Evolutionary conservation across 2,329 filamentous ascomycete genomes (phyloP), one percentile per base, ranked within the genome.

Genomic region (Orbilia oligospora): DNA sequence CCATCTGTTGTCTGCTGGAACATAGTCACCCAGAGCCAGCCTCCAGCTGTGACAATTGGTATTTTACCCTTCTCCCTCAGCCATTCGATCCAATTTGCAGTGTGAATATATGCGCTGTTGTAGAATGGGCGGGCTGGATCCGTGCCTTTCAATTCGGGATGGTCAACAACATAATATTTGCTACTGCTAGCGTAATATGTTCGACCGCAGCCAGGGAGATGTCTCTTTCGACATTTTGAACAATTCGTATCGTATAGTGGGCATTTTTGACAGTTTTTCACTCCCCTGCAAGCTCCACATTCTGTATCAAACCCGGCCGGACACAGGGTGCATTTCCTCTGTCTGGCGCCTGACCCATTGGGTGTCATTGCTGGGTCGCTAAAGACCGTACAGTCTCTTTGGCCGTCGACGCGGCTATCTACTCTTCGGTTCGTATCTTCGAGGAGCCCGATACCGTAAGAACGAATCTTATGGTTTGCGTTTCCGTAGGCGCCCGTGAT

Each of bases 1-100:
- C 70, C 70, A 16, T 72, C 69, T 5, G 69, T 72, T 14, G 65
- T 72, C 36, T 66, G 51, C 9, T 67, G 70, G 46, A 49, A 51
- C 70, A 73, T 73, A 3, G 61, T 73, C 8, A 67, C 63, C 20
- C 66, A 51, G 5, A 73, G 24, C 70, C 70, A 73, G 5, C 70
- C 61, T 3, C 61, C 49, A 51, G 70, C 70, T 22, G 61, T 73
- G 33, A 67, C 70, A 22, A 67, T 38, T 8, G 61, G 48, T 16
- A 73, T 18, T 14, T 30, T 49, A 10, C 20, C 16, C 1, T 20
- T 22, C 2, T 71, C 56, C 18, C 10, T 46, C 68, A 71, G 53
- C 68, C 56, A 71, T 27, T 71, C 68, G 46, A 71, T 41, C 68
- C 56, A 71, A 3, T 30, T 46, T 0, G 38, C 16, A 3, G 56